Conservation (phyloP, 2,329 filamentous ascomycete species). For the Endothia cerciana region DNA sequence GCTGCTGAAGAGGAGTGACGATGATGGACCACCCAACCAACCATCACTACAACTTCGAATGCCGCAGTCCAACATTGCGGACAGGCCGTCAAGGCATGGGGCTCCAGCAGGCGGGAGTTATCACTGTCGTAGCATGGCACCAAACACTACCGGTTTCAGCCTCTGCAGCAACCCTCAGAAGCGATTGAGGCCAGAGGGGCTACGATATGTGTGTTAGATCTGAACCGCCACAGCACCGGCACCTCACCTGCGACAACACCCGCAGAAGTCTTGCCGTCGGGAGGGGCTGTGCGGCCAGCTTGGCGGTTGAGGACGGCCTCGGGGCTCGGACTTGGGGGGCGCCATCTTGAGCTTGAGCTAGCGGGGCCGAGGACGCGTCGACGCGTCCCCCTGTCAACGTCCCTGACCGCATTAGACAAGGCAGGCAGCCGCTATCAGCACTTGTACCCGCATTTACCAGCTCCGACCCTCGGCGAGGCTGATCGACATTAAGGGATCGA, state of each 20-base stretch:
- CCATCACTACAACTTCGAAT: background rate
- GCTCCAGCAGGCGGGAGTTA: background rate
- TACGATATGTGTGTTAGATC: background rate
- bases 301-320: background rate
- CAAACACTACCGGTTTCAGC: conserved; percentile 12
- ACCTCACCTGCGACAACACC: background rate
- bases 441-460: background rate
- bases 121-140: background rate
- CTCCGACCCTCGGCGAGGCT: background rate
- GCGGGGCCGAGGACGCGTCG: conserved; percentile 3
- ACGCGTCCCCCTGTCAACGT: conserved; percentile 5
- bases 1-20: conserved; percentile 45
- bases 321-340: background rate
- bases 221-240: background rate
- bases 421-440: background rate
- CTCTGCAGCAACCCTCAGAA: conserved; percentile 4
- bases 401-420: background rate
- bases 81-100: background rate
- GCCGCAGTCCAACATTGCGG: background rate
- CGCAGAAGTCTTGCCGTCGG: background rate
- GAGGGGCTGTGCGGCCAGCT: background rate
- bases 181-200: background rate
- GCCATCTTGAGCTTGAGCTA: background rate
- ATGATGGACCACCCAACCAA: conserved; percentile 17
- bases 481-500: background rate